A percentile compares a stretch with the other conserved stretches of the same genome.
Evolutionary conservation across 768 basidiomycete species (phyloP).

Genomic region (Boletus reticuloceps): DNA sequence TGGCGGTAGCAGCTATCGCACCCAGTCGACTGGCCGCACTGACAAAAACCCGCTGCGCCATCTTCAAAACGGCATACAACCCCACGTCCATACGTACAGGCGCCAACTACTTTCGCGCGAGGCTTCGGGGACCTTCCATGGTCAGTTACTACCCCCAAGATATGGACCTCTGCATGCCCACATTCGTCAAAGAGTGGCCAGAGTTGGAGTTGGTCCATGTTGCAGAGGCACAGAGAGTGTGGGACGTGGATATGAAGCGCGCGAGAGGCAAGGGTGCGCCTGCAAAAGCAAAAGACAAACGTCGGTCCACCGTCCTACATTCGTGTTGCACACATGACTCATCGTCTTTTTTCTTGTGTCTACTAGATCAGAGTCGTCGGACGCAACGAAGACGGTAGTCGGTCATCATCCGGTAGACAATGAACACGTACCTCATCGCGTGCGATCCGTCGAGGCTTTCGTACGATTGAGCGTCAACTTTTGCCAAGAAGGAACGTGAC

Average conservation of each 20-base stretch:
- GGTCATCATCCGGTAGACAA: too few relatives aligned
- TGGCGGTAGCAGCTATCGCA: slow-evolving; percentile 37
- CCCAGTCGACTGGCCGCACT: slow-evolving; percentile 60
- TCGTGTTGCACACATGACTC: background rate
- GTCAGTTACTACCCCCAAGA: slow-evolving; percentile 72
- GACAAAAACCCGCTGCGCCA: slow-evolving; percentile 58
- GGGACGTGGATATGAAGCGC: slow-evolving; percentile 66
- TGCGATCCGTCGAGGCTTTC: too few relatives aligned
- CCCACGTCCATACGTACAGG: slow-evolving; percentile 80
- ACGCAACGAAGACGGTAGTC: slow-evolving; percentile 41
- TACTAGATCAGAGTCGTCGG: slow-evolving; percentile 52
- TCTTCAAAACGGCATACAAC: slow-evolving; percentile 90
- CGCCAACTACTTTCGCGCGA: slow-evolving; percentile 83
- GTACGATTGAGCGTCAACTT: too few relatives aligned
- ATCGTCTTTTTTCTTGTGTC: background rate
- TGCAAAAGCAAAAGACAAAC: slow-evolving; percentile 70
- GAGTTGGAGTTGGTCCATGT: slow-evolving; percentile 61
- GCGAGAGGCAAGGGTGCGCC: slow-evolving; percentile 82
- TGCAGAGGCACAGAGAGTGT: slow-evolving; percentile 57
- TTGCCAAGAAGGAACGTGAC: too few relatives aligned
- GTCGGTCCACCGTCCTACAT: slow-evolving; percentile 37
- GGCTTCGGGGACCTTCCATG: slow-evolving; percentile 85
- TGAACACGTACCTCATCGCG: too few relatives aligned
- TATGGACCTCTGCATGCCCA: slow-evolving; percentile 55
- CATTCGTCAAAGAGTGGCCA: slow-evolving; percentile 50